Percentiles rank a stretch among this genome's conserved stretches.
Conservation (phyloP, 192 early-diverging fungal species). For the Kickxella alabastrina region DNA sequence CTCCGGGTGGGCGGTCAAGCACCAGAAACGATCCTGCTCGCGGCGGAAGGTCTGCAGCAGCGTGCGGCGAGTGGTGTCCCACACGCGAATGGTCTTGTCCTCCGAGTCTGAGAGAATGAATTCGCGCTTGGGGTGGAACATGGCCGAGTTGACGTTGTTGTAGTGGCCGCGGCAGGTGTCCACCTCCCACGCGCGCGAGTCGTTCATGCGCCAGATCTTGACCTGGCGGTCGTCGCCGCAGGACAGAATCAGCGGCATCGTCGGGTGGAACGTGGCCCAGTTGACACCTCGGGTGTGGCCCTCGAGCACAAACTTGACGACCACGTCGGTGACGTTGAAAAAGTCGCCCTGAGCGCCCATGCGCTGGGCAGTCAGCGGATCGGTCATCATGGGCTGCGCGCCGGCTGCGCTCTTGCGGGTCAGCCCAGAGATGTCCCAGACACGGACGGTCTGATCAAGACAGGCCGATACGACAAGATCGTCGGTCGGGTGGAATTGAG, state of each 20-base stretch:
- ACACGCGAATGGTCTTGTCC: conserved; percentile 97
- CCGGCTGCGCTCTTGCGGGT: conserved; percentile 52
- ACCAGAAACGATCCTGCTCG: conserved; percentile 97
- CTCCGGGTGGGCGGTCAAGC: conserved; percentile 91
- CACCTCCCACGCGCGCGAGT: conserved; percentile 99
- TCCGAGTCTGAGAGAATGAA: conserved; percentile 91
- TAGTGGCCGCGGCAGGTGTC: conserved; percentile 98
- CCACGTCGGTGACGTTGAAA: conserved; percentile 93
- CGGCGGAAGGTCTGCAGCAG: conserved; percentile 93
- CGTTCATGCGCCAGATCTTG: conserved; percentile 99
- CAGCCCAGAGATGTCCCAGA: conserved; percentile 98
- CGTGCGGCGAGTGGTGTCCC: conserved; percentile 96
- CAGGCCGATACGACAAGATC: conserved; percentile 95
- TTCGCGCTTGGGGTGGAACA: conserved; percentile 97
- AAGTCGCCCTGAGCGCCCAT: conserved; percentile 79
- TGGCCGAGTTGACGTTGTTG: conserved; percentile 89
- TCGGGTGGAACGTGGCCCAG: conserved; percentile 98
- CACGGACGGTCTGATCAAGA: conserved; percentile 93
- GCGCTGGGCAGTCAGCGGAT: conserved; percentile 41
- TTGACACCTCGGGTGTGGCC: conserved; percentile 97
- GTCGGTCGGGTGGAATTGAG: conserved; percentile 97
- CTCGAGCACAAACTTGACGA: conserved; percentile 98
- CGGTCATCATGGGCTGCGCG: conserved; percentile 39
- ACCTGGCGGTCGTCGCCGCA: conserved; percentile 96
- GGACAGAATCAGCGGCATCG: conserved; percentile 92